phyloP scores from a whole-genome alignment of 306 rosid genomes.

The Vachellia collinsii region DNA sequence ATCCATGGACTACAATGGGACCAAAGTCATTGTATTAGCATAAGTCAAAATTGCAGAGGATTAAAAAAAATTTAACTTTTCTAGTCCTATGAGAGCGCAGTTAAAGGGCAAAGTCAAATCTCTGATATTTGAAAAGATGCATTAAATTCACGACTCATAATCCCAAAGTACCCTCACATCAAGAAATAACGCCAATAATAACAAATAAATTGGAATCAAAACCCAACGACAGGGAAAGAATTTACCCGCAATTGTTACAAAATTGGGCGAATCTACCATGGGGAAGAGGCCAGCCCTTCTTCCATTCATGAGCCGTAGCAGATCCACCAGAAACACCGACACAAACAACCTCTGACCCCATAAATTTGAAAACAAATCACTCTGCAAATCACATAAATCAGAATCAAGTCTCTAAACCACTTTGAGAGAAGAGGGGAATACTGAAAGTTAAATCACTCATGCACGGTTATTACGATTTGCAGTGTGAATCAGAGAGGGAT shows the following conservation, averaged over 20 bases:
- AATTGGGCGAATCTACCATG: slow-evolving; percentile 92
- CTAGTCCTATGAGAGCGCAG: slow-evolving; percentile 24
- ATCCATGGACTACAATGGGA: slow-evolving; percentile 30
- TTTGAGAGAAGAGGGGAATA: slow-evolving; percentile 26
- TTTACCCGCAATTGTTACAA: slow-evolving; percentile 89
- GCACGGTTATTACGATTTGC: slow-evolving; percentile 45
- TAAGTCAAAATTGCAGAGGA: slow-evolving; percentile 30
- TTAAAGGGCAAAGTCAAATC: slow-evolving; percentile 34
- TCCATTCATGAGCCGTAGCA: slow-evolving; percentile 60
- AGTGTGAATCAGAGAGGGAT: slow-evolving; percentile 14
- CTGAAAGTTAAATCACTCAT: slow-evolving; percentile 24
- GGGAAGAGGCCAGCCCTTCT: slow-evolving; percentile 88
- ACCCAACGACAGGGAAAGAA: not conserved
- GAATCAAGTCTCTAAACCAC: slow-evolving; percentile 59
- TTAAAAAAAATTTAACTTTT: not conserved
- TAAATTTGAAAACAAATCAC: slow-evolving; percentile 51
- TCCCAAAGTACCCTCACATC: slow-evolving; percentile 42
- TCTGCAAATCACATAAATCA: slow-evolving; percentile 43
- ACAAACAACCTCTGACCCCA: slow-evolving; percentile 79
- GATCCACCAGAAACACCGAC: slow-evolving; percentile 60
- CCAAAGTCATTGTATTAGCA: slow-evolving; percentile 10
- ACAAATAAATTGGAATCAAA: slow-evolving; percentile 36
- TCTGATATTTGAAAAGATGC: slow-evolving; percentile 26
- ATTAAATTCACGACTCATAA: slow-evolving; percentile 16
- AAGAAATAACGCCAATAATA: slow-evolving; percentile 31